These are phyloP conservation scores for Avena atlantica DNA, from an alignment of 176 grass and related monocot genomes.

Conservation along the genomic window DNA sequence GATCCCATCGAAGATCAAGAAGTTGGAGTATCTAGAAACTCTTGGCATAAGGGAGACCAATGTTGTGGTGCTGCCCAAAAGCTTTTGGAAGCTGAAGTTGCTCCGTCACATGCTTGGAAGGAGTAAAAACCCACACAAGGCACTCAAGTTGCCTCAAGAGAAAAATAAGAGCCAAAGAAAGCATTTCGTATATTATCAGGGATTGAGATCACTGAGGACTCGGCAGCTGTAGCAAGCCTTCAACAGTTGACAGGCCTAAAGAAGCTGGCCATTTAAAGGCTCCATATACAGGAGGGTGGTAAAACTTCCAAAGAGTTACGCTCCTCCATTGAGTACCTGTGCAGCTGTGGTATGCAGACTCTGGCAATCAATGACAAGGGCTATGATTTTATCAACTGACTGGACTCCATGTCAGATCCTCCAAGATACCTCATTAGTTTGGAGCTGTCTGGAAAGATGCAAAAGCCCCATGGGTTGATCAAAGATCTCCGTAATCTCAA, in stretches of 20 bases:
- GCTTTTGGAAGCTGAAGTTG: not conserved
- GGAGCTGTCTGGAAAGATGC: not conserved
- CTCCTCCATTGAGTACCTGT: constrained; percentile 11
- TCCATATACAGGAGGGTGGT: not conserved
- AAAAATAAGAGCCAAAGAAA: constrained; percentile 4
- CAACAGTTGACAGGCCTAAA: not conserved
- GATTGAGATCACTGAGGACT: not conserved
- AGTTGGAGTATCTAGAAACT: not conserved
- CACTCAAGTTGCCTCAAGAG: not conserved
- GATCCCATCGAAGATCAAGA: not conserved
- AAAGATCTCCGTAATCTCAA: not conserved
- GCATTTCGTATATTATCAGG: not conserved
- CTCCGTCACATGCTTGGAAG: not conserved
- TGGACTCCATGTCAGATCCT: not conserved
- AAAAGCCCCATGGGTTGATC: not conserved
- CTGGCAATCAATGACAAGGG: not conserved
- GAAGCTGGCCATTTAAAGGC: not conserved
- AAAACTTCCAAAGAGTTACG: not conserved
- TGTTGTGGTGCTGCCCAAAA: not conserved
- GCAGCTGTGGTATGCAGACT: constrained; percentile 1
- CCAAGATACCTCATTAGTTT: not conserved
- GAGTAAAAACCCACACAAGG: not conserved
- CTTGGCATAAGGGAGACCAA: not conserved
- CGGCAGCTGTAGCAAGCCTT: not conserved
- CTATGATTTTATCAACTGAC: constrained; percentile 1